These are phyloP conservation scores for Paraconiothyrium sp. DNA, from an alignment of 2,329 filamentous ascomycete genomes.

Conservation along the genomic window DNA sequence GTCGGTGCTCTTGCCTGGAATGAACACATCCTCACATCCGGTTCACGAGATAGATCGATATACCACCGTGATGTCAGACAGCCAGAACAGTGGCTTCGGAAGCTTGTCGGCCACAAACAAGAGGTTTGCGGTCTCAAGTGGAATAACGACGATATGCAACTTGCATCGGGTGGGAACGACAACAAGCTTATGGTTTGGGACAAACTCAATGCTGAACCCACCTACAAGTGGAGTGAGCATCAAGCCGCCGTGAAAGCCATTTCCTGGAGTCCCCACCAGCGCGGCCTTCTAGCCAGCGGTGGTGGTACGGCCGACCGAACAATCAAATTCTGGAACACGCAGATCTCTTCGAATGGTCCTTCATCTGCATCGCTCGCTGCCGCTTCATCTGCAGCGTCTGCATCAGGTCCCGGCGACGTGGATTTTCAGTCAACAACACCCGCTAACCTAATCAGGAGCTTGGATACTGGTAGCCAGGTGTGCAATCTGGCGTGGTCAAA, in stretches of 20 bases:
- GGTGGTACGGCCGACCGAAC: conserved; percentile 94
- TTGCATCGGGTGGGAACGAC: conserved; percentile 96
- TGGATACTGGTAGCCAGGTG: conserved; percentile 98
- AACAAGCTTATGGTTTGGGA: conserved; percentile 99
- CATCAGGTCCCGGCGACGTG: conserved; percentile 40
- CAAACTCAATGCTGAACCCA: conserved; percentile 87
- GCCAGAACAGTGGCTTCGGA: conserved; percentile 87
- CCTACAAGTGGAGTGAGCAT: conserved; percentile 95
- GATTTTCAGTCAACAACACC: conserved; percentile 48
- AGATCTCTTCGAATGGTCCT: conserved; percentile 70
- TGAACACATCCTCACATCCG: conserved; percentile 94
- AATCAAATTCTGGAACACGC: conserved; percentile 98
- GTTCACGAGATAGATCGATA: conserved; percentile 90
- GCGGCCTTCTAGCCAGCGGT: conserved; percentile 91
- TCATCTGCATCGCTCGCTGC: conserved; percentile 53
- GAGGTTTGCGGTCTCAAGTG: conserved; percentile 96
- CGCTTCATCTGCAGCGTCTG: conserved; percentile 46
- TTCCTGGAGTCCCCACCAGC: conserved; percentile 96
- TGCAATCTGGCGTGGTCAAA: conserved; percentile 98
- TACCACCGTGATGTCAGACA: conserved; percentile 95
- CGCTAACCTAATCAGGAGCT: conserved; percentile 71
- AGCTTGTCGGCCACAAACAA: conserved; percentile 93
- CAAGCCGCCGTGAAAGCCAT: conserved; percentile 97
- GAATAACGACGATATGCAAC: conserved; percentile 95
- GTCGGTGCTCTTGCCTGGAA: conserved; percentile 98